These are phyloP conservation scores for Venturia carpophila DNA, from an alignment of 2,329 filamentous ascomycete species.

Conservation along the genomic window DNA sequence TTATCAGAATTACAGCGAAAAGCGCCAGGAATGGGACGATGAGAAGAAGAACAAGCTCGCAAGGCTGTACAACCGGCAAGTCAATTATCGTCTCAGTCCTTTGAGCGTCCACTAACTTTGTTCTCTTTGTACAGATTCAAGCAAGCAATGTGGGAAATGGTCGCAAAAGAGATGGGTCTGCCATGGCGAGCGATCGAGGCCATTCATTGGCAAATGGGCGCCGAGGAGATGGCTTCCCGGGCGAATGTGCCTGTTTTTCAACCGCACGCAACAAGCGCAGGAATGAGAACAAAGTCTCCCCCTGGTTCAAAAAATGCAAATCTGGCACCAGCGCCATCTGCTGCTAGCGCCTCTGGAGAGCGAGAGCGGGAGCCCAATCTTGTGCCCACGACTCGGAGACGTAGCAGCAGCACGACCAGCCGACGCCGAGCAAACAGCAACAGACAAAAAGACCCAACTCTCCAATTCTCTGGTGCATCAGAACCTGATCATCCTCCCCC, in stretches of 20 bases:
- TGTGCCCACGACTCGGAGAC: slow-evolving; percentile 3
- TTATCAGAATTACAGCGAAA: slow-evolving; percentile 95
- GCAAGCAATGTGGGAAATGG: slow-evolving; percentile 94
- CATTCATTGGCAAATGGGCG: slow-evolving; percentile 96
- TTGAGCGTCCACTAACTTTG: slow-evolving; percentile 23
- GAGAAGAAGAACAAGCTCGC: slow-evolving; percentile 96
- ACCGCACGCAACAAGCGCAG: slow-evolving; percentile 17
- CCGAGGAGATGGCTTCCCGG: slow-evolving; percentile 85
- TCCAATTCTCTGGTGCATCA: neutral
- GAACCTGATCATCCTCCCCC: neutral
- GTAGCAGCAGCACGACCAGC: slow-evolving; percentile 13
- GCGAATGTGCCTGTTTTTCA: slow-evolving; percentile 52
- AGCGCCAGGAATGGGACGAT: slow-evolving; percentile 90
- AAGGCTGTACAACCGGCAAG: slow-evolving; percentile 86
- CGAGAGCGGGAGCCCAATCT: neutral
- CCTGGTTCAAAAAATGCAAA: slow-evolving; percentile 10
- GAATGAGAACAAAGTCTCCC: slow-evolving; percentile 12
- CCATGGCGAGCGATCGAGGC: slow-evolving; percentile 94
- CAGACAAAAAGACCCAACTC: slow-evolving; percentile 4
- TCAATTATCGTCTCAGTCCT: slow-evolving; percentile 20
- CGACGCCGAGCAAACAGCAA: slow-evolving; percentile 13
- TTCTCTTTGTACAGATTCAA: slow-evolving; percentile 63
- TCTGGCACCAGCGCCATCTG: slow-evolving; percentile 8
- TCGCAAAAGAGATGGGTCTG: slow-evolving; percentile 88
- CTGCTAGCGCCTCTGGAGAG: neutral